Evolutionary conservation across 73 alveolate species (phyloP).

Genomic region (Stentor roeselii): DNA sequence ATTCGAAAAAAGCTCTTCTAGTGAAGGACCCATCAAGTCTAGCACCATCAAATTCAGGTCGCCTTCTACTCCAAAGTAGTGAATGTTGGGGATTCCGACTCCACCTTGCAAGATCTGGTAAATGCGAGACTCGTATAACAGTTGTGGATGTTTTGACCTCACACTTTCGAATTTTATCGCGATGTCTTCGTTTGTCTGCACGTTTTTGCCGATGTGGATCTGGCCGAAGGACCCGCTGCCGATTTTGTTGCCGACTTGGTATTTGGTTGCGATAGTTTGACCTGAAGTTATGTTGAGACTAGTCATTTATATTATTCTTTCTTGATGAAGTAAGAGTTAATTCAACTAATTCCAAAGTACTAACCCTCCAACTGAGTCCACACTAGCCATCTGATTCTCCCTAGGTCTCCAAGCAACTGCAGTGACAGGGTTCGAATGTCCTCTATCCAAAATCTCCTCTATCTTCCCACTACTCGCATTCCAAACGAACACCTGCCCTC

Average conservation of each 20-base stretch:
- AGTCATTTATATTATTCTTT: too few relatives aligned
- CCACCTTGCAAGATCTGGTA: slow-evolving; percentile 63
- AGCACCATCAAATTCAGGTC: slow-evolving; percentile 84
- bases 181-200: slow-evolving; percentile 66
- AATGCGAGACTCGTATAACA: slow-evolving; percentile 62
- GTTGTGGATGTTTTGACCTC: slow-evolving; percentile 52
- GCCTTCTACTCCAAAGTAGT: slow-evolving; percentile 77
- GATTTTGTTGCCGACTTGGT: slow-evolving; percentile 67
- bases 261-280: too few relatives aligned
- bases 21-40: slow-evolving; percentile 84
- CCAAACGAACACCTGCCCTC: slow-evolving; percentile 15
- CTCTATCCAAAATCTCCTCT: background rate
- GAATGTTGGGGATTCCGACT: slow-evolving; percentile 78
- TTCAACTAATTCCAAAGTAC: slow-evolving; percentile 19
- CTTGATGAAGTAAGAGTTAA: too few relatives aligned
- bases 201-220: slow-evolving; percentile 75
- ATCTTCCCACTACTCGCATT: background rate
- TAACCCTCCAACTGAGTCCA: slow-evolving; percentile 17
- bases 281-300: too few relatives aligned
- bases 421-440: slow-evolving; percentile 8
- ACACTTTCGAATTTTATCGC: slow-evolving; percentile 76
- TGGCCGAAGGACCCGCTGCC: slow-evolving; percentile 93
- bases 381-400: slow-evolving; percentile 1
- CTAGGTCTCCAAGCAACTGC: slow-evolving; percentile 27
- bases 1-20: slow-evolving; percentile 74